phyloP scores from a whole-genome alignment of 2,329 filamentous ascomycete genomes.

The Penicillium crustosum region DNA sequence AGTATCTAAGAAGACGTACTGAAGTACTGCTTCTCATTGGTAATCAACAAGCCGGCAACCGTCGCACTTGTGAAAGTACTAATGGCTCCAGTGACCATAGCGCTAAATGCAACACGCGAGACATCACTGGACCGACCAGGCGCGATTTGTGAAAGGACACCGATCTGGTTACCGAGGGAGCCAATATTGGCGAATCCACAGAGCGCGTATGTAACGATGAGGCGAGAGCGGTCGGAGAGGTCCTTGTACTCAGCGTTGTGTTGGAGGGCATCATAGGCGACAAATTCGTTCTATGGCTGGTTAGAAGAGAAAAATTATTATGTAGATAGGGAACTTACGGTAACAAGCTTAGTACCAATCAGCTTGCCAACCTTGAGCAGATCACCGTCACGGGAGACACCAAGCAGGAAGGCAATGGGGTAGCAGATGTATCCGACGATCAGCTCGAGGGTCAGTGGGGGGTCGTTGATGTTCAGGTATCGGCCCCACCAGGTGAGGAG shows the following conservation, averaged over 20 bases:
- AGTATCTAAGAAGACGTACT: background rate
- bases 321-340: conserved; percentile 47
- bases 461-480: conserved; percentile 71
- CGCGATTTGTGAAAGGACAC: conserved; percentile 78
- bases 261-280: conserved; percentile 64
- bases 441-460: conserved; percentile 70
- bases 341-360: conserved; percentile 82
- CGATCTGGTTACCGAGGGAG: conserved; percentile 85
- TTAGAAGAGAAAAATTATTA: background rate
- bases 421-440: conserved; percentile 77
- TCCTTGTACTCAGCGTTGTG: conserved; percentile 52
- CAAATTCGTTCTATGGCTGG: conserved; percentile 67
- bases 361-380: conserved; percentile 73
- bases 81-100: conserved; percentile 74
- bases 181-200: conserved; percentile 84
- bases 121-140: conserved; percentile 73
- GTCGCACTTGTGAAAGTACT: conserved; percentile 76
- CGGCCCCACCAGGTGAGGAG: conserved; percentile 80
- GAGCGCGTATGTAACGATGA: conserved; percentile 84
- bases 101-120: conserved; percentile 71
- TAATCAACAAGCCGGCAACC: conserved; percentile 74
- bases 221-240: conserved; percentile 67
- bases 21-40: conserved; percentile 45
- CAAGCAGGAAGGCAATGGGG: conserved; percentile 76
- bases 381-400: conserved; percentile 64